A percentile compares a stretch with the other conserved stretches of the same genome.
phyloP scores from a whole-genome alignment of 2,329 filamentous ascomycete species.

The Mariannaea elegans region DNA sequence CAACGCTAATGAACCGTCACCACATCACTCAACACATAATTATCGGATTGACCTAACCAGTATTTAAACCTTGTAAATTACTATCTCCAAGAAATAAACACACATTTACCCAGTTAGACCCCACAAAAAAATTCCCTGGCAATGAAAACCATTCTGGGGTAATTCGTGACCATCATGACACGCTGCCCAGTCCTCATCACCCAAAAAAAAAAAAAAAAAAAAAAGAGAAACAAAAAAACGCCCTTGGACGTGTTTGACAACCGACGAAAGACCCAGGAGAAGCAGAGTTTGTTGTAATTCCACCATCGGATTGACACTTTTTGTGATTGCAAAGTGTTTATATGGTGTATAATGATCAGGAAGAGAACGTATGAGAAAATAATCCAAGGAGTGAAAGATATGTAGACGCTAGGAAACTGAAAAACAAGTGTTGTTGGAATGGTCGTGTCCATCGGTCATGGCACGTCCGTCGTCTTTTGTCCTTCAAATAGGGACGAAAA shows the following conservation, averaged over 20 bases:
- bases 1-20: background rate
- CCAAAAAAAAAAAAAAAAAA: too few relatives aligned
- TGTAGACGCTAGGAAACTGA: conserved; percentile 21
- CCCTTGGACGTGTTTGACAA: background rate
- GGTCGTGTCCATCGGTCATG: conserved; percentile 25
- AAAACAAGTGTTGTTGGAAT: conserved; percentile 15
- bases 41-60: background rate
- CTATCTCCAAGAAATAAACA: conserved; percentile 12
- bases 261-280: background rate
- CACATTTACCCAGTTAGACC: conserved; percentile 4
- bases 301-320: background rate
- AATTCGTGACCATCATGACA: background rate
- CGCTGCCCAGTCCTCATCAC: conserved; percentile 1
- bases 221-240: too few relatives aligned
- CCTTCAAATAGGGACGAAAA: conserved; percentile 15
- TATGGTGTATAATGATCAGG: background rate
- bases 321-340: background rate
- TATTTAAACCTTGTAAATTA: conserved; percentile 17
- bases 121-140: conserved; percentile 1
- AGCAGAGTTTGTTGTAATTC: background rate
- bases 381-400: background rate
- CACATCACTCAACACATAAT: too few relatives aligned
- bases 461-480: conserved; percentile 15
- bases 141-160: background rate
- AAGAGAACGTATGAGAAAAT: background rate